phyloP scores from a whole-genome alignment of 805 yeast genomes.

The Metschnikowia proteae region DNA sequence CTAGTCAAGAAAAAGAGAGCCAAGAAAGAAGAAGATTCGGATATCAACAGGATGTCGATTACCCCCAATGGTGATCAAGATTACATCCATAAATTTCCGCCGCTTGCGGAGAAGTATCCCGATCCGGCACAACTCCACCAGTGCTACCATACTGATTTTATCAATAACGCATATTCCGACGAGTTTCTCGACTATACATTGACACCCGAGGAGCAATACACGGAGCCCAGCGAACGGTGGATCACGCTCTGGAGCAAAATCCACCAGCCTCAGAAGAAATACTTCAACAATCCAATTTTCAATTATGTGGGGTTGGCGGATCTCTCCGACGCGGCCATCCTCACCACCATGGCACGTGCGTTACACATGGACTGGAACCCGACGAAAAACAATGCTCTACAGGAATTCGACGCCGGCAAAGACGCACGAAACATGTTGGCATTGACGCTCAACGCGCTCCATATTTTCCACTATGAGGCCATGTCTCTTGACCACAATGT shows the following conservation, averaged over 20 bases:
- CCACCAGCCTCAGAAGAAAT: conserved; percentile 20
- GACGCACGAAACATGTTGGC: conserved; percentile 28
- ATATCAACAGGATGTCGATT: no score
- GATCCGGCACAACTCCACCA: conserved; percentile 25
- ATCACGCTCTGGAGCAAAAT: conserved; percentile 38
- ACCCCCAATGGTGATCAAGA: background rate
- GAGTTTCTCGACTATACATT: conserved; percentile 32
- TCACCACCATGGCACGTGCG: conserved; percentile 40
- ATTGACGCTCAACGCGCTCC: conserved; percentile 15
- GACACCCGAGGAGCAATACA: conserved; percentile 32
- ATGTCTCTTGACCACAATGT: conserved; percentile 45
- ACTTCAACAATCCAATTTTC: conserved; percentile 24
- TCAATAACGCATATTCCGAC: conserved; percentile 35
- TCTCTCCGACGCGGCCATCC: conserved; percentile 35
- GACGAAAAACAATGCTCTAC: conserved; percentile 26
- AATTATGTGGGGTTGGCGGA: conserved; percentile 38
- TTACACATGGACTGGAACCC: conserved; percentile 43
- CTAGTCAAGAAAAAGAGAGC: conserved; percentile 24
- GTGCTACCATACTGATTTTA: conserved; percentile 34
- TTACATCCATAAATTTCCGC: conserved; percentile 16
- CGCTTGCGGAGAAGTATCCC: conserved; percentile 22
- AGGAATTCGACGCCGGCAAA: conserved; percentile 29
- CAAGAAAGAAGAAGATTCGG: background rate
- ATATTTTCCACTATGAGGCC: conserved; percentile 40
- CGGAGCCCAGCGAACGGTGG: conserved; percentile 37